phyloP scores from a whole-genome alignment of 768 basidiomycete species.

The Leccinum pellstonianum region DNA sequence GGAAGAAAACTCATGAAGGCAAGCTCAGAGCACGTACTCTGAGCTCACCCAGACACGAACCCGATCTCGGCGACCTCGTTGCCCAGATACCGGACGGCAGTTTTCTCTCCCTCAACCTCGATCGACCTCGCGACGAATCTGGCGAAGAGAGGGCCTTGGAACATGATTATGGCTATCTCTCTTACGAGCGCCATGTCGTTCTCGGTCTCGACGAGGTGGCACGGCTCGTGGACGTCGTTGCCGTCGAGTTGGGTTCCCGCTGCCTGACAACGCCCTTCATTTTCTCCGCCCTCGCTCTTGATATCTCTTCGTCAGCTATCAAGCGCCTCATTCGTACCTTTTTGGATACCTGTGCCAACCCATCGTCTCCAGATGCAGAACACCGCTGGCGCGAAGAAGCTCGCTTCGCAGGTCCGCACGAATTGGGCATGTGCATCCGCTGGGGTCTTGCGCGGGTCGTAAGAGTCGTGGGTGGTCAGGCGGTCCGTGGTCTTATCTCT shows the following conservation, averaged over 20 bases:
- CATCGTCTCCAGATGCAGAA: slow-evolving; percentile 42
- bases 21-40: slow-evolving; percentile 41
- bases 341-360: slow-evolving; percentile 55
- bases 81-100: slow-evolving; percentile 48
- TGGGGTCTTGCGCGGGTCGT: slow-evolving; percentile 89
- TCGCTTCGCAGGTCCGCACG: slow-evolving; percentile 78
- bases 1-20: slow-evolving; percentile 42
- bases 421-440: slow-evolving; percentile 87
- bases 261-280: slow-evolving; percentile 89
- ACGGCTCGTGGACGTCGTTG: slow-evolving; percentile 67
- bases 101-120: slow-evolving; percentile 53
- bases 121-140: slow-evolving; percentile 42
- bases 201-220: slow-evolving; percentile 74
- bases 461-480: slow-evolving; percentile 63
- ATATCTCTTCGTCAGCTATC: slow-evolving; percentile 72
- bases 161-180: slow-evolving; percentile 71
- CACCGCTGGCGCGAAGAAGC: slow-evolving; percentile 76
- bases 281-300: slow-evolving; percentile 86
- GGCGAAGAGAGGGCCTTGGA: slow-evolving; percentile 40
- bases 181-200: slow-evolving; percentile 69
- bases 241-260: slow-evolving; percentile 66
- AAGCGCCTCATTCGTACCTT: slow-evolving; percentile 79
- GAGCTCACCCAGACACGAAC: slow-evolving; percentile 37
- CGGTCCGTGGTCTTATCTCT: slow-evolving; percentile 79
- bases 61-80: slow-evolving; percentile 34